These are phyloP conservation scores for Arthromyces matolae DNA, from an alignment of 768 basidiomycete species.

Conservation along the genomic window DNA sequence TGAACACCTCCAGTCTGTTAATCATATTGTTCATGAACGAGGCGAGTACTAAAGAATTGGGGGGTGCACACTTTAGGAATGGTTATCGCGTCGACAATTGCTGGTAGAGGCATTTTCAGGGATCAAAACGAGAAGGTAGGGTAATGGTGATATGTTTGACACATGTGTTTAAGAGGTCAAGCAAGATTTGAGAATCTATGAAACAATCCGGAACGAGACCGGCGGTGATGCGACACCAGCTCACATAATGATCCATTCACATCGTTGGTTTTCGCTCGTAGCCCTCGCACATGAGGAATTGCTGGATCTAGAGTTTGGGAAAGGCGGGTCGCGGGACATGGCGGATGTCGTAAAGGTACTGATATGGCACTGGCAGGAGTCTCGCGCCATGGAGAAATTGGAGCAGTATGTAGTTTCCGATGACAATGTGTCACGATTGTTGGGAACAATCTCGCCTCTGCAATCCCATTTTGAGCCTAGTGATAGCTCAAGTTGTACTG, in stretches of 20 bases:
- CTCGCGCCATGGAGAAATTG: no score
- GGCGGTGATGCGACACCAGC: not conserved
- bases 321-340: no score
- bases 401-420: no score
- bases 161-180: not conserved
- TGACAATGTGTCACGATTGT: no score
- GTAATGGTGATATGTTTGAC: not conserved
- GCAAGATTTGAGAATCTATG: not conserved
- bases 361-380: no score
- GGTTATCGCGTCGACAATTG: slow-evolving; percentile 65
- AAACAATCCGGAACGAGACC: not conserved
- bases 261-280: not conserved
- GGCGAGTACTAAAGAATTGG: no score
- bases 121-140: not conserved
- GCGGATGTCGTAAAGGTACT: no score
- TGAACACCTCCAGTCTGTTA: slow-evolving; percentile 65
- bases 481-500: no score
- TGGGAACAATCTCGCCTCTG: no score
- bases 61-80: slow-evolving; percentile 48
- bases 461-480: no score
- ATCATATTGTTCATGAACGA: not conserved
- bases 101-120: slow-evolving; percentile 47
- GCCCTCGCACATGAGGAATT: not conserved
- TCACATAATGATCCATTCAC: not conserved
- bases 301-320: no score